Evolutionary conservation across 257 asterid species (phyloP).

Genomic region (Handroanthus guayacan): DNA sequence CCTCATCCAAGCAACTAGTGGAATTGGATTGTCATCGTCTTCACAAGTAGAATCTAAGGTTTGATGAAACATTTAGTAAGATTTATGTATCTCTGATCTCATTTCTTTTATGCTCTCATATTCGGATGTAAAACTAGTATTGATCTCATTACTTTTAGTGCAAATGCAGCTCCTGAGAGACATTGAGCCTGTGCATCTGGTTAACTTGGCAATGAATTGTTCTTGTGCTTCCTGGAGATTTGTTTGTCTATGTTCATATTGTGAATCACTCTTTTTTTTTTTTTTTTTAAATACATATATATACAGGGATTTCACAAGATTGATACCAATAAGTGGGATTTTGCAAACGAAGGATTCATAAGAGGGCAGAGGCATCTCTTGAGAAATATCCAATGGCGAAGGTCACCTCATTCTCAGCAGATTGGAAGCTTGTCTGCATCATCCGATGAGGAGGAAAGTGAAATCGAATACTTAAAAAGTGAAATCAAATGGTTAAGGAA

Average conservation of each 20-base stretch:
- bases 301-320: constrained; percentile 83
- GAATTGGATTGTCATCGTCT: constrained; percentile 56
- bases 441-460: constrained; percentile 54
- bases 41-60: constrained; percentile 65
- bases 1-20: constrained; percentile 42
- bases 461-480: constrained; percentile 66
- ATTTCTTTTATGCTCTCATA: constrained; percentile 21
- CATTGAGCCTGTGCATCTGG: constrained; percentile 33
- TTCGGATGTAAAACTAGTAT: constrained; percentile 30
- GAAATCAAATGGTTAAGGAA: constrained; percentile 71
- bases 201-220: constrained; percentile 10
- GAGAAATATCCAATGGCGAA: constrained; percentile 83
- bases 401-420: constrained; percentile 58
- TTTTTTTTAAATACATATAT: no score
- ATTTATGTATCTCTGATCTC: background rate
- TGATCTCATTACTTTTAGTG: constrained; percentile 40
- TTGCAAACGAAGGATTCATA: constrained; percentile 69
- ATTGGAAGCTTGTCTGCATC: constrained; percentile 56
- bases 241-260: constrained; percentile 23
- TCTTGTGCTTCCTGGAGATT: constrained; percentile 17
- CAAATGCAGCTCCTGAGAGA: constrained; percentile 42
- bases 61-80: constrained; percentile 30
- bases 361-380: constrained; percentile 73
- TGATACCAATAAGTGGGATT: constrained; percentile 83
- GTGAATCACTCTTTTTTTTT: constrained; percentile 25